Base-by-base conservation (phyloP, 805 yeast species). In the Yarrowia bubula region DNA sequence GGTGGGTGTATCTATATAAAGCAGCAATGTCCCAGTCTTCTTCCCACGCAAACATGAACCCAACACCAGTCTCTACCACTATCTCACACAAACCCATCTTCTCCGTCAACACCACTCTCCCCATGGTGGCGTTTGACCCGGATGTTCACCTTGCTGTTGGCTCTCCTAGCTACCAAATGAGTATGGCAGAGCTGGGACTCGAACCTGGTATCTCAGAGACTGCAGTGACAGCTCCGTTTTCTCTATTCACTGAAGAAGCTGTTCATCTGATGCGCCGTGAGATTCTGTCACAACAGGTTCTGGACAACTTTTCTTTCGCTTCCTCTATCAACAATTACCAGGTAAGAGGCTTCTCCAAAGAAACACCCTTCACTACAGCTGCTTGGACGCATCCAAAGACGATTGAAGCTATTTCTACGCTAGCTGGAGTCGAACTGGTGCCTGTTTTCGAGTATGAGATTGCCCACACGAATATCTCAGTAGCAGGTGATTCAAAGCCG, bases 401-500 rank as follows among this genome's bases (percentile, higher is more conserved):
- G 6, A 22, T 51, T 37, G 35, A 17, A 2, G 43, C 58, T 3
- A 18, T 51, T 3, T 51, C 58, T 1, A n/a, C 11, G 0, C 42
- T 51, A 0, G 58, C 58, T 1, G 58, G 58, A 14, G 33, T 51
- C 8, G 58, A 51, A 13, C 43, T 51, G 6, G 43, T 38, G 32
- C 58, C 58, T 1, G 58, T 51, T 3, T 51, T 35, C 13, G 18
- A 51, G 10, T 51, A 51, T 43, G 58, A 51, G 11, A 51, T 51
- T 5, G 58, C 58, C 22, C 58, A 51, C 14, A 51, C 58, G 5
- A 51, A 51, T 18, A 51, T 51, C 22, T 51, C 58, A 9, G 38
- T 39, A 9, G 44, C 58, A 1, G 58, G 58, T 22, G 58, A 51
- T 18, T 22, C 58, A 32, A 51, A 51, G 18, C 86, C 85, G 22